Base-by-base conservation (phyloP, 2,329 filamentous ascomycete genomes). In the Corniculantispora saksenae region DNA sequence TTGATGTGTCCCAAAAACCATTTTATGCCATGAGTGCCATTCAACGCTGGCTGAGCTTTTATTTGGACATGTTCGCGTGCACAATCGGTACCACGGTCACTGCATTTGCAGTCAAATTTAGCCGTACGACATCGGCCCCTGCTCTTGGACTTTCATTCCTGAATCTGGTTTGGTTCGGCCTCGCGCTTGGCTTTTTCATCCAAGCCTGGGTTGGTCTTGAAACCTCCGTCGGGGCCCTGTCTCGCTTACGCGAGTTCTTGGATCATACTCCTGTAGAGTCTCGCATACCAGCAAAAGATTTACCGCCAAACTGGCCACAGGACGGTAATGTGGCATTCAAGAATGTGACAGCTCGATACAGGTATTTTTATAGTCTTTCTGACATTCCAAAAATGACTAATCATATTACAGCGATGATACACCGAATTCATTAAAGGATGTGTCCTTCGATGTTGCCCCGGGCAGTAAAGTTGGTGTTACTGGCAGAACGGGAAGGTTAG, bases 1-100 rank as follows among this genome's bases (percentile, higher is more conserved):
- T 88, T 1, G 81, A 87, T 65, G 70, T 74, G 7, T 84, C 84
- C 0, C 85, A 87, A 67, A 73, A 78, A 35, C 83, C 85, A 1
- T 83, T 82, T 58, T 88, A 88, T 69, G 76, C 85, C 1, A 74
- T 87, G 12, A 82, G 78, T 61, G 80, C 80, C 40, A 79, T 85
- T 15, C 85, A 88, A 70, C 78, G 83, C 47, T 88, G 85, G 85
- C 72, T 85, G 0, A 79, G 74, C 0, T 70, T 86, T 1, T 80
- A 83, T 1, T 68, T 86, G 9, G 80, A 83, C 66, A 69, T 84
- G 13, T 72, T 83, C 2, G 78, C 83, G 1, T 78, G 80, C 0
- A 77, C 70, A 1, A 74, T 84, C 32, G 80, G 81, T 1, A 75
- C 79, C 1, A 67, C 81, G 8, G 67, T 84, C 3, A 78, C 84